Percentiles rank a stretch among this genome's conserved stretches.
These are phyloP conservation scores for Diaporthe sp. DNA, from an alignment of 2,329 filamentous ascomycete species.

Conservation along the genomic window DNA sequence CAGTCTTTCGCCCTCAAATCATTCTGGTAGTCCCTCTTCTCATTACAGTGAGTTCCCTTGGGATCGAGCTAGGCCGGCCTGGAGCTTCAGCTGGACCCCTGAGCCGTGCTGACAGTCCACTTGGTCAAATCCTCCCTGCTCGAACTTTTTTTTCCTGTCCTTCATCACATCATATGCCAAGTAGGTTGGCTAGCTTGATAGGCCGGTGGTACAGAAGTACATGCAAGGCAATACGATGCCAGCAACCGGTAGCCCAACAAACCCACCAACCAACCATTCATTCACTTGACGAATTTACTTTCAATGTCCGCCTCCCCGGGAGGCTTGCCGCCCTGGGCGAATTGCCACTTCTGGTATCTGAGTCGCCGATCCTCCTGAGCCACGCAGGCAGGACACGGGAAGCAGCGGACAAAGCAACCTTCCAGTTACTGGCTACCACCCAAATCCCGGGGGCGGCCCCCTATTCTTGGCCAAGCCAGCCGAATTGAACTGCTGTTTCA, in stretches of 20 bases:
- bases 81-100: conserved; percentile 22
- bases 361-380: conserved; percentile 40
- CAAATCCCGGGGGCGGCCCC: conserved; percentile 18
- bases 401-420: conserved; percentile 22
- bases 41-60: background rate
- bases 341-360: conserved; percentile 21
- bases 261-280: background rate
- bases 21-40: background rate
- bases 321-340: conserved; percentile 23
- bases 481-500: conserved; percentile 38
- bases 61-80: conserved; percentile 15
- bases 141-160: background rate
- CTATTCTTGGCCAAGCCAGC: conserved; percentile 22
- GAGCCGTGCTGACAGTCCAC: conserved; percentile 16
- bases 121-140: conserved; percentile 1
- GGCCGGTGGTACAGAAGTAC: background rate
- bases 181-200: background rate
- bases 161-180: background rate
- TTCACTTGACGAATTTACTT: background rate
- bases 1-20: background rate
- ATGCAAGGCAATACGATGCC: conserved; percentile 1
- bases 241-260: background rate
- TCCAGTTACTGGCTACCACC: background rate
- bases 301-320: background rate
- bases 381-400: conserved; percentile 33